Evolutionary conservation across 2,329 filamentous ascomycete genomes (phyloP), one percentile per base, ranked within the genome.

Genomic region (Lecanicillium sp.): DNA sequence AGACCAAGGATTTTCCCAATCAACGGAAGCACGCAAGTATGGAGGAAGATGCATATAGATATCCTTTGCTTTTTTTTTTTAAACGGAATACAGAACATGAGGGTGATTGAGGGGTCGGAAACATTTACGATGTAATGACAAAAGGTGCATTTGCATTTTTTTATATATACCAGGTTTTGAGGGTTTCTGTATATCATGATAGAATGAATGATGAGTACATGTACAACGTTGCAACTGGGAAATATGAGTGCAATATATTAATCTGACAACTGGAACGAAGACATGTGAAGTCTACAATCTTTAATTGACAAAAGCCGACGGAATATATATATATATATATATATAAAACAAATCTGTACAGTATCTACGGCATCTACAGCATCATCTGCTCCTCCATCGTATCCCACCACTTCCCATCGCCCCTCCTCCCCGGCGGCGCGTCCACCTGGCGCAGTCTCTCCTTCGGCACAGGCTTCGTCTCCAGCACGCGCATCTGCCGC

Each of bases 351-450:
- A n/a, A 14, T 42, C 27, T 21, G n/a, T 20, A 40, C 23, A 19
- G 39, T 42, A 8, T 30, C 26, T 44, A 30, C 11, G n/a, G 14
- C 32, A 21, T 44, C 17, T 24, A 67, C 35, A 53, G 51, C 49
- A 61, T 55, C 51, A 67, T 15, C 32, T 67, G 60, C n/a, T 55
- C 48, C 42, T 58, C 60, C 24, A 67, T 6, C 11, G 32, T 54
- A 10, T 51, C 36, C 60, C 64, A 65, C 62, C 64, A 67, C 19
- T 49, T 35, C 26, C 45, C 54, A 14, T 51, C 50, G 15, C 45
- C 52, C 4, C 11, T 3, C n/a, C n/a, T 15, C 5, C n/a, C 33
- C 30, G 40, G 19, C n/a, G 47, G 47, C 19, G 39, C 37, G 12
- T 24, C 24, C 8, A 37, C 29, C 37, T 19, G 17, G 17, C 19